Conservation (phyloP, 345 rosid species). For the Abelmoschus esculentus region DNA sequence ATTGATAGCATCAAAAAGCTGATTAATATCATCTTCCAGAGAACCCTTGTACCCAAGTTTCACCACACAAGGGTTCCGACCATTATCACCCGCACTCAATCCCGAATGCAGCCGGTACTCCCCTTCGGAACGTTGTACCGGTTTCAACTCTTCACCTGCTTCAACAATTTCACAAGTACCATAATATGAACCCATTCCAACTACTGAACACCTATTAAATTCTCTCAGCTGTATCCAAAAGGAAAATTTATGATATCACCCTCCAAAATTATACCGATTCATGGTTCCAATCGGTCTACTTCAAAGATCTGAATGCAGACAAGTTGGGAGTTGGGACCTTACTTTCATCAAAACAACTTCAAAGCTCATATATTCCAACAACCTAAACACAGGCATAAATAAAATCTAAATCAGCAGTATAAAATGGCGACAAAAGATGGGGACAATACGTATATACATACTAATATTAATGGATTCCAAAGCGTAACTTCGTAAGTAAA, state of each 20-base stretch:
- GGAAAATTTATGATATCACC: neutral
- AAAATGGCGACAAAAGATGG: neutral
- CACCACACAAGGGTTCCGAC: slow-evolving; percentile 36
- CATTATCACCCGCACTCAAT: slow-evolving; percentile 26
- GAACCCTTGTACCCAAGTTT: slow-evolving; percentile 56
- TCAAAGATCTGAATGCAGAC: slow-evolving; percentile 10
- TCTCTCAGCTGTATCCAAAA: neutral
- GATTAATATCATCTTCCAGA: slow-evolving; percentile 70
- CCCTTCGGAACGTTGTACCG: slow-evolving; percentile 35
- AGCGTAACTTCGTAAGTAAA: too few species aligned
- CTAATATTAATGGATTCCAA: too few species aligned
- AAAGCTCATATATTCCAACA: neutral
- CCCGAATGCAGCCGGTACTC: slow-evolving; percentile 34
- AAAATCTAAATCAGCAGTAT: slow-evolving; percentile 8
- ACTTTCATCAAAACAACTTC: slow-evolving; percentile 4
- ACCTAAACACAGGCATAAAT: neutral
- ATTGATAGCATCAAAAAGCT: slow-evolving; percentile 70
- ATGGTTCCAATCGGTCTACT: neutral
- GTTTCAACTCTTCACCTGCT: slow-evolving; percentile 45
- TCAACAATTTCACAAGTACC: slow-evolving; percentile 74
- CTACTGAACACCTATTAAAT: slow-evolving; percentile 21
- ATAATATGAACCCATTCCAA: slow-evolving; percentile 44
- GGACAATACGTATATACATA: too few species aligned
- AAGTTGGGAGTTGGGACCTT: neutral
- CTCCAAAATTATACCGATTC: slow-evolving; percentile 10